Evolutionary conservation across 108 stramenopile species (phyloP), one percentile per base, ranked within the genome.

Genomic region (Cyclotella distinguenda): DNA sequence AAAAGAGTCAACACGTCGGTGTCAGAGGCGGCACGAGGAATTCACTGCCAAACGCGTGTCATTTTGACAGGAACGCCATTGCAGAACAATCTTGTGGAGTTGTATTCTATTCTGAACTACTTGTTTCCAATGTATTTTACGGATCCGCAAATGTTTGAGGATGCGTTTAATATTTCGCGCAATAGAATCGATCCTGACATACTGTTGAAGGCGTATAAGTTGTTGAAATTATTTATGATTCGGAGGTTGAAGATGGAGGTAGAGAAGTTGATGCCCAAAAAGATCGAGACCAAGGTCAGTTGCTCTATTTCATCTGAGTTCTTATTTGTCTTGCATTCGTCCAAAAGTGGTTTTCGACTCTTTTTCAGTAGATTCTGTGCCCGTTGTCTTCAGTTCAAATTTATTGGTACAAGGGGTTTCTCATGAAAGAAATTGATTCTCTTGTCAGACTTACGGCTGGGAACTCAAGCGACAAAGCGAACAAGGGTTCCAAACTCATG

Each of bases 1-100:
- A 93, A 96, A 68, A 81, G 80, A 28, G 51, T 79, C n/a, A 42
- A 46, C 3, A 72, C 82, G 10, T 70, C 60, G 23, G 53, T 77
- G 53, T 38, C 77, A 2, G 54, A 69, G 63, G 80, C 71, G 4
- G 78, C 83, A 0, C 80, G 84, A 9, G 74, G 76, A 33, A 68
- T 88, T 13, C 84, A 88, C 31, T 61, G 64, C 27, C 77, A 78
- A 31, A 70, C 58, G 35, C 34, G 69, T 13, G 55, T 88, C 7
- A 65, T 85, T n/a, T 38, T 88, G 18, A 96, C 95, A 4, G 95
- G 95, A 23, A 94, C 91, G 0, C 93, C 95, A n/a, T 56, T 92
- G 49, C 91, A 92, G 66, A 94, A 96, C 77, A 92, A 89, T 66
- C 35, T 89, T 25, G 72, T 82, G 9, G 90, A 95, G 53, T 59